Evolutionary conservation across 2,329 filamentous ascomycete species (phyloP).

Genomic region (Sphaerulina musiva): DNA sequence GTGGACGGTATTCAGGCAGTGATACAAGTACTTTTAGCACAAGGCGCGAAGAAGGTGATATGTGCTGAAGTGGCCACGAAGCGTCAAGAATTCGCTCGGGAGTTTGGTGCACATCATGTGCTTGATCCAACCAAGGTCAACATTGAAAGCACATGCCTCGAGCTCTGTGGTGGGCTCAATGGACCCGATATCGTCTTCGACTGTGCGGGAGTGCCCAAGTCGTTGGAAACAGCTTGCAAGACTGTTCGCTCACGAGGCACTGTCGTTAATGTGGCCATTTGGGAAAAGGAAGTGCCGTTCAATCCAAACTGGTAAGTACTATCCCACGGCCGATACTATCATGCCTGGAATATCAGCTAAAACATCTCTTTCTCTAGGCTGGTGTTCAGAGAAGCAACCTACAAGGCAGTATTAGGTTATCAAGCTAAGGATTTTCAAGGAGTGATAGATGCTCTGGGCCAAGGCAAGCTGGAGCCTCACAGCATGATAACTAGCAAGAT

Average conservation of each 20-base stretch:
- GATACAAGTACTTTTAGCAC: conserved; percentile 52
- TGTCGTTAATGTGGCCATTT: conserved; percentile 60
- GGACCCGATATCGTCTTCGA: conserved; percentile 58
- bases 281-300: conserved; percentile 51
- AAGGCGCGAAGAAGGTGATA: conserved; percentile 50
- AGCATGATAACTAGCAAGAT: conserved; percentile 58
- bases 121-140: conserved; percentile 49
- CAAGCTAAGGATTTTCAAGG: conserved; percentile 50
- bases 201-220: conserved; percentile 53
- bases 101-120: conserved; percentile 52
- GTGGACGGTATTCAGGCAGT: conserved; percentile 35
- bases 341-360: no score
- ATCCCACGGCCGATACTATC: no score
- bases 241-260: conserved; percentile 50
- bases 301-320: conserved; percentile 42
- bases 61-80: conserved; percentile 50
- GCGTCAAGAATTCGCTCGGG: conserved; percentile 46
- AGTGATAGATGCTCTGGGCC: conserved; percentile 43
- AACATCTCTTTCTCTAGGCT: conserved; percentile 25
- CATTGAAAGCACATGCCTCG: conserved; percentile 41
- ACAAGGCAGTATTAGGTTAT: conserved; percentile 47
- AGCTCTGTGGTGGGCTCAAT: conserved; percentile 42
- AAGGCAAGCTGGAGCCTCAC: conserved; percentile 43
- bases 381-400: conserved; percentile 49
- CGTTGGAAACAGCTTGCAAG: conserved; percentile 40